Base-by-base conservation (phyloP, 73 alveolate genomes). In the Paramecium bursaria region DNA sequence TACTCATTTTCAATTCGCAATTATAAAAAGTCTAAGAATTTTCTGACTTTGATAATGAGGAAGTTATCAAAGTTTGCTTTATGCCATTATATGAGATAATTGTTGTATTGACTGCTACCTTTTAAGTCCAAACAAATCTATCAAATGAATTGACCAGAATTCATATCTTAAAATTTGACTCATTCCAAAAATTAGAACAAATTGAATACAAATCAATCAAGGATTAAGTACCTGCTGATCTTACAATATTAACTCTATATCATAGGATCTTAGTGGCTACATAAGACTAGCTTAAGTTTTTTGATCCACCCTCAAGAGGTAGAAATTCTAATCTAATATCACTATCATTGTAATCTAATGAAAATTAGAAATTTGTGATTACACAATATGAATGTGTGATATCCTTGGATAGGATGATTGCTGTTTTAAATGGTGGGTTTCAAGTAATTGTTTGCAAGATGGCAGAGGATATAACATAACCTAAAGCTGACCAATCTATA, bases 341-440 rank as follows among this genome's bases (percentile, higher is more conserved):
- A 2, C 44, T 67, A 39, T 39, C 49, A 21, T 42, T 13, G 44
- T 67, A 25, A 19, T 21, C 82, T 2, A 42, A 53, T 1, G 82
- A 67, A 3, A 17, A 53, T 27, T 67, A 15, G 44, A 67, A 47
- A 67, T 25, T 44, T 3, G 60, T 19, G 27, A 21, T 19, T 9
- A 67, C 44, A 21, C 21, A 67, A 33, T 25, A 25, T 15, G 82
- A 67, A 14, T 53, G 60, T 35, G 82, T 67, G 0, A 17, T 47
- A 1, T 33, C 44, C 44, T 42, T 67, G 19, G 82, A 67, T 67
- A 33, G 82, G 44, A 39, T 53, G 82, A 67, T 67, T 15, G 82
- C 82, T 3, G 82, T 67, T 9, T 27, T 67, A 17, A 67, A 67
- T 67, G 82, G 82, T 0, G 82, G 82, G 6, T 67, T 67, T 42